These are phyloP conservation scores for Clarkia xantiana DNA, from an alignment of 345 rosid genomes.

Conservation along the genomic window DNA sequence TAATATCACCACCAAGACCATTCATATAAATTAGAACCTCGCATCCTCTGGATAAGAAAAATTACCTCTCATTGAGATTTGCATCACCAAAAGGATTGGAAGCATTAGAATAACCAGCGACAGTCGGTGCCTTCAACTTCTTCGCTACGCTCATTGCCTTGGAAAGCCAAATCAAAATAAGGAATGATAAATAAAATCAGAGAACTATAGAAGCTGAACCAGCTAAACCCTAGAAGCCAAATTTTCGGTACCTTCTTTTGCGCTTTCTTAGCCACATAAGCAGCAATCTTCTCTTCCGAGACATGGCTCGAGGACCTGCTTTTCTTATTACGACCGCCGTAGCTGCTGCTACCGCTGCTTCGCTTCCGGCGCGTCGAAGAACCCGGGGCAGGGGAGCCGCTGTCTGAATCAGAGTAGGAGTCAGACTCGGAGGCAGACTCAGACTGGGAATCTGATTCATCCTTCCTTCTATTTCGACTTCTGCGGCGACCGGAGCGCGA, in stretches of 20 bases:
- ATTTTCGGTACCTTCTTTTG: slow-evolving; percentile 48
- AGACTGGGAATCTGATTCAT: slow-evolving; percentile 11
- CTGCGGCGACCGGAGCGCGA: background rate
- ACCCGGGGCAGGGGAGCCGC: slow-evolving; percentile 17
- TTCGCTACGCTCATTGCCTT: slow-evolving; percentile 69
- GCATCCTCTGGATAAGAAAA: background rate
- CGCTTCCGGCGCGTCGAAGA: slow-evolving; percentile 14
- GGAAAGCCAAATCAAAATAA: slow-evolving; percentile 1
- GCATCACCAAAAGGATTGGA: slow-evolving; percentile 96
- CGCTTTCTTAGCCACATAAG: slow-evolving; percentile 61
- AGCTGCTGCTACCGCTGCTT: slow-evolving; percentile 15
- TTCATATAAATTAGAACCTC: too few relatives aligned
- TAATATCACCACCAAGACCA: too few relatives aligned
- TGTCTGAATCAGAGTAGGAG: slow-evolving; percentile 11
- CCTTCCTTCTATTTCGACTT: slow-evolving; percentile 7
- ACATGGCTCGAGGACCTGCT: slow-evolving; percentile 29
- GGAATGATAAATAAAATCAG: background rate
- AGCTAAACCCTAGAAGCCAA: background rate
- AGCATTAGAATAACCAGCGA: slow-evolving; percentile 83
- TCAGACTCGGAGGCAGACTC: slow-evolving; percentile 19
- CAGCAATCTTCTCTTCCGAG: slow-evolving; percentile 54
- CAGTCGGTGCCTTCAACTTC: slow-evolving; percentile 59
- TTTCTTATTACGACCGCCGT: slow-evolving; percentile 26
- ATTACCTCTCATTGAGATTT: slow-evolving; percentile 78
- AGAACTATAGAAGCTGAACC: background rate